Conservation (phyloP, 1,284 basidiomycete species). For the Heterobasidion parviporum region DNA sequence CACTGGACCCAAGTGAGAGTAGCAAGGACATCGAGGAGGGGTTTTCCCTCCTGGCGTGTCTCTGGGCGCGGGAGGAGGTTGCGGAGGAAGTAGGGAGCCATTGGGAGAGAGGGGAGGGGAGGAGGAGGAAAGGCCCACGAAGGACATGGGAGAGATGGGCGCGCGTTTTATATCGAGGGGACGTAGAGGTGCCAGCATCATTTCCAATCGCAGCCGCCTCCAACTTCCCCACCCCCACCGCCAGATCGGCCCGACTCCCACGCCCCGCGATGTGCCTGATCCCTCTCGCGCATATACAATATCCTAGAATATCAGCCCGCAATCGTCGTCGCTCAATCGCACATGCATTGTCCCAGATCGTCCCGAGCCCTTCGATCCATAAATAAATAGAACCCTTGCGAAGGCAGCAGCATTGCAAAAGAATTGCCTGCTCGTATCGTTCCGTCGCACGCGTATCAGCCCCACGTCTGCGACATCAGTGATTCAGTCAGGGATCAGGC, state of each 20-base stretch:
- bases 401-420: too few relatives aligned
- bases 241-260: not conserved
- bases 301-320: too few relatives aligned
- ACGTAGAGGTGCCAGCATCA: not conserved
- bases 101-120: not conserved
- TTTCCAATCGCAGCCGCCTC: not conserved
- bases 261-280: not conserved
- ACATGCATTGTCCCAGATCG: too few relatives aligned
- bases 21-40: constrained; percentile 26
- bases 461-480: too few relatives aligned
- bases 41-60: constrained; percentile 7
- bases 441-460: too few relatives aligned
- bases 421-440: too few relatives aligned
- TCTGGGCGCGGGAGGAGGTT: constrained; percentile 2
- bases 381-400: too few relatives aligned
- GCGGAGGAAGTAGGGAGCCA: constrained; percentile 6
- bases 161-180: not conserved
- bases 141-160: not conserved
- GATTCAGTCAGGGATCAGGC: too few relatives aligned
- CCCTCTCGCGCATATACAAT: too few relatives aligned
- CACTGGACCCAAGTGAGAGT: constrained; percentile 34
- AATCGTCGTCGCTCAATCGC: too few relatives aligned
- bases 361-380: too few relatives aligned
- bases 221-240: not conserved
- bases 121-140: not conserved